Conservation (phyloP, 306 rosid species). For the Vigna hirtella region DNA sequence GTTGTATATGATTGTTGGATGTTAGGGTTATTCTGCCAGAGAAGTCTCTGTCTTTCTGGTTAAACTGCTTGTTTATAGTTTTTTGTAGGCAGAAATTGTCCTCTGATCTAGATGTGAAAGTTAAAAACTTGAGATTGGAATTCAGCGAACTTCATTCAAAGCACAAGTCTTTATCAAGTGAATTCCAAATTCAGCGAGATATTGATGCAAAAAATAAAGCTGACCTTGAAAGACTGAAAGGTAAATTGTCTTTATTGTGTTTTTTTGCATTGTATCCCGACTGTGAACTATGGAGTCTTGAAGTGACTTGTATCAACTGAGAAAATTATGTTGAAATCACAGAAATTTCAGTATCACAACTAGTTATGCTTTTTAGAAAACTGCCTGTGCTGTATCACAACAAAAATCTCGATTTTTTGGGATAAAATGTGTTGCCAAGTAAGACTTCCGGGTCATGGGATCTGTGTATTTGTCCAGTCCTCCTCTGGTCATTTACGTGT, state of each 20-base stretch:
- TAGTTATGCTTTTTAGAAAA: background rate
- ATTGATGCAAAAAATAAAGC: constrained; percentile 75
- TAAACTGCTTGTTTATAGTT: constrained; percentile 59
- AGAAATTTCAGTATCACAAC: background rate
- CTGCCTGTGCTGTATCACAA: background rate
- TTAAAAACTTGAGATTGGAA: constrained; percentile 69
- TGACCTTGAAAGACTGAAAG: constrained; percentile 62
- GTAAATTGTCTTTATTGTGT: constrained; percentile 50
- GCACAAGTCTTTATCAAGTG: constrained; percentile 68
- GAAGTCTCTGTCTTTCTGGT: constrained; percentile 40
- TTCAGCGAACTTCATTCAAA: constrained; percentile 67
- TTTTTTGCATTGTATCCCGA: background rate
- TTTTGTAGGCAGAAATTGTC: constrained; percentile 59
- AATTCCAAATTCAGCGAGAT: constrained; percentile 65
- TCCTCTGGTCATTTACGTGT: background rate
- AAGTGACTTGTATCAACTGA: constrained; percentile 4
- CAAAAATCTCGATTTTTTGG: background rate
- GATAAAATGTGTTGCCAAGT: background rate
- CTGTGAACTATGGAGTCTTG: background rate
- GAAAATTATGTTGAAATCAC: constrained; percentile 22
- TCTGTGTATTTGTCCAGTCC: background rate
- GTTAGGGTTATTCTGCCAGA: constrained; percentile 30
- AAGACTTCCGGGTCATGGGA: background rate
- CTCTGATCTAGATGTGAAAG: constrained; percentile 54
- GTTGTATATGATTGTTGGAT: constrained; percentile 27